These are phyloP conservation scores for Hamamelis virginiana DNA, from an alignment of 164 flowering plant species.

Conservation along the genomic window DNA sequence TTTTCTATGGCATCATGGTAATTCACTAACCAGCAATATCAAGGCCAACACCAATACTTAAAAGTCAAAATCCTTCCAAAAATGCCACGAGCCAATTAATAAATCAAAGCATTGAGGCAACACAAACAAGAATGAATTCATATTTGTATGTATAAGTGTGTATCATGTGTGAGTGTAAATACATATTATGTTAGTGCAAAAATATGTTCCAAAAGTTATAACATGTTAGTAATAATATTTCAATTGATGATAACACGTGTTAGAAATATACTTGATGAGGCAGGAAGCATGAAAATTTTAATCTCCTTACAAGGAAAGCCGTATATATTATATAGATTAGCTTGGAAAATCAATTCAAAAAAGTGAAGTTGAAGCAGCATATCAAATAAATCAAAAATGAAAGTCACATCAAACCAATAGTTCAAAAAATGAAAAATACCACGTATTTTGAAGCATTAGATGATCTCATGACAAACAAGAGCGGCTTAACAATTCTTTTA, in stretches of 20 bases:
- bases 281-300: no score
- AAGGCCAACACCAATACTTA: neutral
- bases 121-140: neutral
- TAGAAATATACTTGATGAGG: no score
- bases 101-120: neutral
- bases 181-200: neutral
- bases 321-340: no score
- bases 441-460: constrained; percentile 79
- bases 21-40: neutral
- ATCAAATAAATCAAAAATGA: neutral
- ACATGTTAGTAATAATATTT: no score
- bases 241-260: no score
- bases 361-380: constrained; percentile 2
- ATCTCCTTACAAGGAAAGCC: no score
- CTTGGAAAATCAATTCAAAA: no score
- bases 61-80: neutral
- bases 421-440: constrained; percentile 38
- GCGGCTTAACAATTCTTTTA: constrained; percentile 82
- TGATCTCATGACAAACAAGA: constrained; percentile 82
- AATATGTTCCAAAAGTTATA: no score
- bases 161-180: neutral
- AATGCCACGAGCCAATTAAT: neutral
- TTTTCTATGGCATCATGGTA: neutral
- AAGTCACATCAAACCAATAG: neutral
- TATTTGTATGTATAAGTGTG: neutral